Base-by-base conservation (phyloP, 139 green algal genomes). In the Closterium sp. region DNA sequence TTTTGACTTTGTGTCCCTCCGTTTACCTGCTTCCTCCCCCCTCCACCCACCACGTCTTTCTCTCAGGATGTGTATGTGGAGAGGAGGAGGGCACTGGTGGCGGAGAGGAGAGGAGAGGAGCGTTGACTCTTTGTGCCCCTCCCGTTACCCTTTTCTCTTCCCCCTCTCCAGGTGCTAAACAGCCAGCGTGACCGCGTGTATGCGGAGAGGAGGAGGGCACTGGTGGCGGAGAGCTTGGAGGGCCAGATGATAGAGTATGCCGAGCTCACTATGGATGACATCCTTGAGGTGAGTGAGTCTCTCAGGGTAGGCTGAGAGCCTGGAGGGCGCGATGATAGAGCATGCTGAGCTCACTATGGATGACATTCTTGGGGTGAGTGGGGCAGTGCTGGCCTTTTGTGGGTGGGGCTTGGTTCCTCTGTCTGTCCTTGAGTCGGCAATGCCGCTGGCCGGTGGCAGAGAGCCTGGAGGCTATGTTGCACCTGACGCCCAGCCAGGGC, bases 111-210 rank as follows among this genome's bases (percentile, higher is more conserved):
- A n/a, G n/a, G n/a, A n/a, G 24, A 28, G 27, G 7, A 62, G 42
- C 7, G 42, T 79, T 27, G 62, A 79, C 62, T 24, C 17, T 5
- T 7, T 62, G 62, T 79, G 1, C 62, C 13, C 62, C 62, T 79
- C 62, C 19, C 7, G 24, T 79, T 13, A 24, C 19, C 62, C 17
- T 27, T 79, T 24, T 13, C 62, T 24, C 62, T 13, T 30, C 79
- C 28, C 22, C 28, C 13, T 11, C 85, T 4, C 28, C 85, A 87
- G 85, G 98, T 99, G 92, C 92, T 99, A 24, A 99, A 99, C 97
- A 98, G 96, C 10, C 98, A 99, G 96, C 96, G 98, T 70, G 97
- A 99, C 91, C 97, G 97, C 91, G 95, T 99, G 27, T 99, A 99
- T 94, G 91, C 94, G 0, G 97, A 99, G 94, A 96, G 98, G 21